Base-by-base conservation (phyloP, 495 filamentous ascomycete genomes). In the Tuber umbilicatum region DNA sequence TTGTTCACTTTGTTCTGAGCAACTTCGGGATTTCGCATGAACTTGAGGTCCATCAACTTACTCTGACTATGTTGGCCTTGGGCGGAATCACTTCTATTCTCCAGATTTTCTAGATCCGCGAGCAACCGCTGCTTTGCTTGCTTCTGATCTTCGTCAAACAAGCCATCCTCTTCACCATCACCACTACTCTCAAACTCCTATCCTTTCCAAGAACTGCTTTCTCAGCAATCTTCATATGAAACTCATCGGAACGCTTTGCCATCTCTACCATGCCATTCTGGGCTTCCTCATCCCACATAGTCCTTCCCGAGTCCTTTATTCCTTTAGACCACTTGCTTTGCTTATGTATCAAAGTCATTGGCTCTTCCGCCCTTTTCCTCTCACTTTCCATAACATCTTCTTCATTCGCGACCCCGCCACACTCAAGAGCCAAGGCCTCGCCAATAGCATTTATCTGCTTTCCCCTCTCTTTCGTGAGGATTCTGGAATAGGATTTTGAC, bases 281-380 rank as follows among this genome's bases (percentile, higher is more conserved):
- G 55, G 91, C 92, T 79, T 94, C 90, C 55, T 93, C 92, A 78
- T 96, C 92, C 93, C 93, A 95, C 7, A 89, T 89, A 27, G 89
- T 90, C 60, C 92, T 89, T 9, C 91, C 91, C 64, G 88, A 91
- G 74, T 92, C 88, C 81, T 94, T 95, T 76, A 94, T 85, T 72
- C 89, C 85, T 97, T 97, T 16, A 94, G n/a, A 94, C 93, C 94
- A 99, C 79, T 92, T 97, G 85, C 94, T 97, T 45, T 96, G 92
- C 73, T 89, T 87, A 84, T 97, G 94, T 76, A 92, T 91, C 17
- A 90, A 88, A 40, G 93, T 91, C 90, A 98, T 96, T 78, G n/a
- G n/a, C 81, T 94, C 94, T 83, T 91, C 89, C 7, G 95, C 95
- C 78, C 95, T 86, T 75, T 88, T 87, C 31, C 94, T 88, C 80